Evolutionary conservation across 352 stramenopile genomes (phyloP).

Genomic region (Discostella stelligera): DNA sequence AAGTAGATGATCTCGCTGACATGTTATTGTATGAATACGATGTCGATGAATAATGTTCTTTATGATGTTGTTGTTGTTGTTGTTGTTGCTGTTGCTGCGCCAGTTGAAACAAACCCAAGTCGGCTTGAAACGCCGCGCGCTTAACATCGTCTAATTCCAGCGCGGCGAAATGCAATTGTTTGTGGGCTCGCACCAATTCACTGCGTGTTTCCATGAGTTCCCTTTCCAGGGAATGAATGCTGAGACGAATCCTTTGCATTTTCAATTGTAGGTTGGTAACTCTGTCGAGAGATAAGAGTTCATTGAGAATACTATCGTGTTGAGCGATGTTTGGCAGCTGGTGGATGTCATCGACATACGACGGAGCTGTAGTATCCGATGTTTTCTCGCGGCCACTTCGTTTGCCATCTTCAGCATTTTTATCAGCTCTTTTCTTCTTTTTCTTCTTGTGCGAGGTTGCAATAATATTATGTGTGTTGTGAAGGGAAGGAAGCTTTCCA

Average conservation of each 20-base stretch:
- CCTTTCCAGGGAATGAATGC: conserved; percentile 38
- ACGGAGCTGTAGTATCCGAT: conserved; percentile 5
- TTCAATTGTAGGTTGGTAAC: conserved; percentile 28
- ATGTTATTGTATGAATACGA: conserved; percentile 10
- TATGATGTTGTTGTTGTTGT: too few relatives aligned
- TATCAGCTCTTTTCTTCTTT: conserved; percentile 20
- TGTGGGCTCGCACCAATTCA: conserved; percentile 27
- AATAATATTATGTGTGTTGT: too few relatives aligned
- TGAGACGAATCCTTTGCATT: conserved; percentile 36
- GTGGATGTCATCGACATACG: conserved; percentile 13
- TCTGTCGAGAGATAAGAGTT: conserved; percentile 12
- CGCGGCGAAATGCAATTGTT: conserved; percentile 36
- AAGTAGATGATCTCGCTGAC: conserved; percentile 15
- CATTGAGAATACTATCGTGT: conserved; percentile 7
- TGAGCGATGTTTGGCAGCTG: not conserved
- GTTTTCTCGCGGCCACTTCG: not conserved
- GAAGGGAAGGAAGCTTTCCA: too few relatives aligned
- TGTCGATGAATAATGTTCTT: conserved; percentile 3
- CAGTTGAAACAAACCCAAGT: conserved; percentile 30
- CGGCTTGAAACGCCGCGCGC: conserved; percentile 20
- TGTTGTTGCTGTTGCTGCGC: conserved; percentile 12
- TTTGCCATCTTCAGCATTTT: conserved; percentile 20
- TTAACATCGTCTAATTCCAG: conserved; percentile 40
- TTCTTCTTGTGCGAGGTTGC: conserved; percentile 24
- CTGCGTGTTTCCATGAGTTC: conserved; percentile 37